A percentile compares a stretch with the other conserved stretches of the same genome.
Conservation (phyloP, 257 asterid genomes). For the Solanum pinnatisectum region DNA sequence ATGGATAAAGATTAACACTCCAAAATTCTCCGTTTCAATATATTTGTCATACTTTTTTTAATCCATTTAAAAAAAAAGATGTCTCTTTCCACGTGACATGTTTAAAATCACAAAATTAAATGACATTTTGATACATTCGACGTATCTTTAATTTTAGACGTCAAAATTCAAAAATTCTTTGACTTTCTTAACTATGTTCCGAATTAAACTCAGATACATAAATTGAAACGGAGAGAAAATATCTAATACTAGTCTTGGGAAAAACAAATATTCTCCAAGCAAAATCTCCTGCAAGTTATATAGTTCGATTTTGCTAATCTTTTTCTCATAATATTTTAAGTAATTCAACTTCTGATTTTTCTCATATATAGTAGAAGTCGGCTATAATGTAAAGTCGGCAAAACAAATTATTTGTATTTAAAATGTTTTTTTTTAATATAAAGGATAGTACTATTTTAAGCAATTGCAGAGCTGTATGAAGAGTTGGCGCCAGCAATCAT, state of each 20-base stretch:
- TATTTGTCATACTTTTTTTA: neutral
- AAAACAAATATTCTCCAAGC: neutral
- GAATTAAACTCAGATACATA: neutral
- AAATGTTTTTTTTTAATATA: neutral
- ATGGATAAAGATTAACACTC: neutral
- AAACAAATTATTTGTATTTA: neutral
- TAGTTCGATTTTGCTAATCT: neutral
- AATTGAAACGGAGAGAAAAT: too few species aligned
- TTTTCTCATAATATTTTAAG: neutral
- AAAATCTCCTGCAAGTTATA: neutral
- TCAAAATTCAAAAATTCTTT: too few species aligned
- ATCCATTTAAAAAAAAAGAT: too few species aligned
- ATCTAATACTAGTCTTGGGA: neutral
- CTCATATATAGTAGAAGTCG: neutral
- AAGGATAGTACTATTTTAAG: neutral
- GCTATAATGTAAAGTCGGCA: neutral
- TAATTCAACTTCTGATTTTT: neutral
- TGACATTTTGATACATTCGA: rapidly evolving
- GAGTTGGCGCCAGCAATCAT: conserved; percentile 3
- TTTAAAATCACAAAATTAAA: too few species aligned
- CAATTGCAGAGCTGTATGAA: neutral
- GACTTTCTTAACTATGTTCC: too few species aligned
- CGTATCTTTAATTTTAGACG: too few species aligned
- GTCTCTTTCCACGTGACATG: too few species aligned
- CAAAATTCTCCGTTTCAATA: rapidly evolving